These are phyloP conservation scores for Mycosphaerella sp. DNA, from an alignment of 2,329 filamentous ascomycete genomes.

Conservation along the genomic window DNA sequence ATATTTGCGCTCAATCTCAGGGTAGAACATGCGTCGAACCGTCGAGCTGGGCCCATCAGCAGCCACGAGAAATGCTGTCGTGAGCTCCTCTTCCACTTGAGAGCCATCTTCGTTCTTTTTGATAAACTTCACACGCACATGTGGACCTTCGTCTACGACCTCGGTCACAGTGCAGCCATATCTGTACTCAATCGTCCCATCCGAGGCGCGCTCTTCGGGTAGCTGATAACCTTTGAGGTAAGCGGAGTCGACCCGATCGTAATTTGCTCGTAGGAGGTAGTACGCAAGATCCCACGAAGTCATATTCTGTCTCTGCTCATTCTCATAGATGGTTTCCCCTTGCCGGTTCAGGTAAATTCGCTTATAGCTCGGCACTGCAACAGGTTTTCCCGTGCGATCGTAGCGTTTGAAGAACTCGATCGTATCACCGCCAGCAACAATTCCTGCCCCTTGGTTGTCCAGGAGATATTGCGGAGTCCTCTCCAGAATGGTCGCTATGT, in stretches of 20 bases:
- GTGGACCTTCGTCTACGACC: constrained; percentile 25
- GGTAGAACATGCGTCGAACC: constrained; percentile 27
- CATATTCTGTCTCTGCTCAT: constrained; percentile 39
- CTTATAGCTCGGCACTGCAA: constrained; percentile 26
- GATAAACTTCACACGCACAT: constrained; percentile 27
- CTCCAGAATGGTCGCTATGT: constrained; percentile 31
- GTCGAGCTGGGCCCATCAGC: constrained; percentile 40
- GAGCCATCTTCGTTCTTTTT: constrained; percentile 20
- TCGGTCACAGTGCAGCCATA: constrained; percentile 30
- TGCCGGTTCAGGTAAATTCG: constrained; percentile 26
- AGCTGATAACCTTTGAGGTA: constrained; percentile 27
- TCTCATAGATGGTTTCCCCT: constrained; percentile 25
- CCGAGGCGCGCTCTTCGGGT: constrained; percentile 16
- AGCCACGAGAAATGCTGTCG: constrained; percentile 38
- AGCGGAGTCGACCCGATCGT: constrained; percentile 35
- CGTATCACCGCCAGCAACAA: constrained; percentile 42
- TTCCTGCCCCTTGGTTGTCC: constrained; percentile 44
- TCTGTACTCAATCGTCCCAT: constrained; percentile 28
- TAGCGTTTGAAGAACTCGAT: constrained; percentile 41
- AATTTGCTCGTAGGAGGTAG: constrained; percentile 42
- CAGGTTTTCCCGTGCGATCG: constrained; percentile 35
- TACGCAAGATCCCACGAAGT: constrained; percentile 45
- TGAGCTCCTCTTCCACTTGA: constrained; percentile 17
- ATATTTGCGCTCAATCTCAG: constrained; percentile 29
- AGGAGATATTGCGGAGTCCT: constrained; percentile 38